Evolutionary conservation across 805 yeast species (phyloP).

Genomic region (Yueomyces sinensis): DNA sequence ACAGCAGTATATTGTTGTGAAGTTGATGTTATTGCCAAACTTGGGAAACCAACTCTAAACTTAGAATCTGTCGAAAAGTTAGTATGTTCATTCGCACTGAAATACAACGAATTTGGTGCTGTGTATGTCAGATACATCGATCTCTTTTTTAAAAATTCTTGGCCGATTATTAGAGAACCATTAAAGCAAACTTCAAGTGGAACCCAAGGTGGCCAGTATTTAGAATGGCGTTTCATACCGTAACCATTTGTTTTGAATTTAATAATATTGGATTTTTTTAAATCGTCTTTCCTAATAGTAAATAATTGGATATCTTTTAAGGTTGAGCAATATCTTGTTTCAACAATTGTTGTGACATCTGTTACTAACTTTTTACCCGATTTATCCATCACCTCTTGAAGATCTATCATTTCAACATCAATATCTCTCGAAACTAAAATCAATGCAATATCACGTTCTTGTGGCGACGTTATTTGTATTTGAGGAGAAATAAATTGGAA

Average conservation of each 20-base stretch:
- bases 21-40: conserved; percentile 39
- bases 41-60: conserved; percentile 28
- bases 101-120: conserved; percentile 39
- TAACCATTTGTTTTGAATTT: conserved; percentile 20
- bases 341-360: conserved; percentile 30
- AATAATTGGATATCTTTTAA: conserved; percentile 44
- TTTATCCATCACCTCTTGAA: conserved; percentile 26
- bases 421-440: conserved; percentile 45
- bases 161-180: conserved; percentile 28
- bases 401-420: conserved; percentile 38
- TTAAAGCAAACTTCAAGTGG: conserved; percentile 52
- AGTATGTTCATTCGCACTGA: conserved; percentile 20
- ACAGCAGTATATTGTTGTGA: conserved; percentile 44
- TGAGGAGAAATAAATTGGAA: conserved; percentile 49
- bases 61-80: conserved; percentile 18
- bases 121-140: conserved; percentile 37
- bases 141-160: conserved; percentile 37
- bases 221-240: conserved; percentile 15
- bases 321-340: conserved; percentile 42
- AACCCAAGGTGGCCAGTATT: conserved; percentile 54
- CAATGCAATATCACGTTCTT: conserved; percentile 34
- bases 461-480: conserved; percentile 38
- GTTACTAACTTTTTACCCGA: conserved; percentile 16
- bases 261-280: conserved; percentile 16
- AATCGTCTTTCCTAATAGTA: conserved; percentile 31